These are phyloP conservation scores for Ustilago crameri DNA, from an alignment of 1,284 basidiomycete genomes.

Conservation along the genomic window DNA sequence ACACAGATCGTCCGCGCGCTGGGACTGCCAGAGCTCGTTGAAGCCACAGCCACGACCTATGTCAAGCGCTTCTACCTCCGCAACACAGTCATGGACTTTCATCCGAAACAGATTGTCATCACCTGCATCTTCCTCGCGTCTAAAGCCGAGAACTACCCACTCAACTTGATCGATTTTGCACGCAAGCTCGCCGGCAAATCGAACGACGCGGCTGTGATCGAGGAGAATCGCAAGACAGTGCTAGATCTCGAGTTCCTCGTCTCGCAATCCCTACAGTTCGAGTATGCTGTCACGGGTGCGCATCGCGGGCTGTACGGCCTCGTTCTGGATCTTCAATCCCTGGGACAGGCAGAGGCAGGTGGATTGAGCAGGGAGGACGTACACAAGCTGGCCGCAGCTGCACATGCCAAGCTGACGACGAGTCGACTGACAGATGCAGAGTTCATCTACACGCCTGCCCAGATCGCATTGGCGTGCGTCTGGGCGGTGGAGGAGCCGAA, in stretches of 20 bases:
- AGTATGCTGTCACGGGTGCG: constrained; percentile 90
- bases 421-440: constrained; percentile 90
- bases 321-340: constrained; percentile 86
- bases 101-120: constrained; percentile 91
- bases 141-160: constrained; percentile 93
- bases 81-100: constrained; percentile 99
- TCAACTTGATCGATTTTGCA: constrained; percentile 85
- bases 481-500: constrained; percentile 6
- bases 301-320: constrained; percentile 90
- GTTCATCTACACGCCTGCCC: constrained; percentile 88
- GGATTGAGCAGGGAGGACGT: constrained; percentile 32
- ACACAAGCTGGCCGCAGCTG: constrained; percentile 32
- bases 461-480: constrained; percentile 89
- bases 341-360: neutral
- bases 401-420: constrained; percentile 59
- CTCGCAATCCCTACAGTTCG: constrained; percentile 89
- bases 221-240: constrained; percentile 77
- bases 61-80: constrained; percentile 96
- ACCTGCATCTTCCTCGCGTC: constrained; percentile 94
- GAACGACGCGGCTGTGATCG: constrained; percentile 78
- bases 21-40: constrained; percentile 88
- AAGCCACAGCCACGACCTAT: constrained; percentile 89
- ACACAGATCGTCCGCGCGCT: constrained; percentile 85
- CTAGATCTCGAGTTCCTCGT: constrained; percentile 94
- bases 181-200: constrained; percentile 50